Base-by-base conservation (phyloP, 2,329 filamentous ascomycete genomes). In the Emericellopsis cladophorae region DNA sequence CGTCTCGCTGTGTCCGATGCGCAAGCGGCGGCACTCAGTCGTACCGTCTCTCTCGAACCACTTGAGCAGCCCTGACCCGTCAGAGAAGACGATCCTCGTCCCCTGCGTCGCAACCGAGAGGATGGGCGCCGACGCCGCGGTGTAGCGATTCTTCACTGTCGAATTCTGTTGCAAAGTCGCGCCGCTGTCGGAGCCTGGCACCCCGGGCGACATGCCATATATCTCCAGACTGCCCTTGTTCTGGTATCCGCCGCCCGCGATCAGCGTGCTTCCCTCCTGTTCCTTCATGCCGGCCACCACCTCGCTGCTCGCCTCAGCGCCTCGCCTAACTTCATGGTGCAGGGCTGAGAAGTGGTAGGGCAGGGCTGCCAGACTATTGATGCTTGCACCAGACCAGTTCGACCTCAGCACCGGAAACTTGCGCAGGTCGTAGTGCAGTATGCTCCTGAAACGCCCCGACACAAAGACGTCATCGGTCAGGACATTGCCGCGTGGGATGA, bases 161-260 rank as follows among this genome's bases (percentile, higher is more conserved):
- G 70, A 72, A 39, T 68, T 66, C 36, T 67, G 63, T 36, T 50
- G 42, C 40, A 51, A 46, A 40, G 39, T 48, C 42, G 41, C 50
- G 14, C 39, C 33, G 21, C 21, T 22, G 7, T 9, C 39, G 4
- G 32, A 14, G 43, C 45, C 56, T 31, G 40, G 55, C 46, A 51
- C 46, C n/a, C 51, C 49, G 18, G 46, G 51, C 44, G 41, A 53
- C 21, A 86, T 61, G 12, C 79, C 78, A 57, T 94, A 95, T n/a
- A 95, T 64, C 54, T 96, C 90, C 2, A 96, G 66, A 0, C 84
- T 89, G 1, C 90, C 90, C 57, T 92, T 89, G 26, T 83, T 86
- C 50, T 92, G 93, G 64, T 95, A 95, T 54, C 90, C 85, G 5
- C 89, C 90, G 32, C 84, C 85, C 3, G 87, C 85, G 40, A 95